Conservation (phyloP, 306 rosid genomes). For the Echinosophora koreensis region DNA sequence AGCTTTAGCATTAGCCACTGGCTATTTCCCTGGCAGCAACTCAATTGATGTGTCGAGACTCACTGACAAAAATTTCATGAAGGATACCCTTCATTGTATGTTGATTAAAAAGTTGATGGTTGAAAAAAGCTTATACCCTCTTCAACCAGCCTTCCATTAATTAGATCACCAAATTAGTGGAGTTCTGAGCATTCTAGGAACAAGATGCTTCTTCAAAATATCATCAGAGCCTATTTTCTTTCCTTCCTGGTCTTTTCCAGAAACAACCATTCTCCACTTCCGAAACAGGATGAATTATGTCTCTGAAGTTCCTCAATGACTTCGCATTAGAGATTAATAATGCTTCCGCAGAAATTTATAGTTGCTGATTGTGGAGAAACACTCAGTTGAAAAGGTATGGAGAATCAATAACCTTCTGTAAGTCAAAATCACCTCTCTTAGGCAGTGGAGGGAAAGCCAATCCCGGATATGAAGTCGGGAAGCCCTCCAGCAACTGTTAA, state of each 20-base stretch:
- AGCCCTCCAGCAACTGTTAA: slow-evolving; percentile 73
- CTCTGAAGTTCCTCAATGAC: slow-evolving; percentile 30
- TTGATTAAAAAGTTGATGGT: slow-evolving; percentile 27
- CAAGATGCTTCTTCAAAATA: slow-evolving; percentile 21
- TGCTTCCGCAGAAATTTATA: slow-evolving; percentile 22
- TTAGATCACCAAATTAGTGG: background rate
- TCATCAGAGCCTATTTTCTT: slow-evolving; percentile 21
- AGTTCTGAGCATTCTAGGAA: slow-evolving; percentile 34
- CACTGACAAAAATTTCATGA: slow-evolving; percentile 43
- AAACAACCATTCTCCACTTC: slow-evolving; percentile 44
- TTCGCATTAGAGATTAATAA: slow-evolving; percentile 29
- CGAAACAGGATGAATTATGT: slow-evolving; percentile 39
- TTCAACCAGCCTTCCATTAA: slow-evolving; percentile 3
- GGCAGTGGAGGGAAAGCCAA: slow-evolving; percentile 77
- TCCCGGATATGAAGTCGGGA: slow-evolving; percentile 72
- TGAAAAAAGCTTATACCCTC: background rate
- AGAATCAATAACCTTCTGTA: slow-evolving; percentile 73
- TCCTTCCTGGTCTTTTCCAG: slow-evolving; percentile 36
- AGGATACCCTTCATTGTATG: slow-evolving; percentile 36
- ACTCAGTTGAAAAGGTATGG: slow-evolving; percentile 84
- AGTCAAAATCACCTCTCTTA: slow-evolving; percentile 76
- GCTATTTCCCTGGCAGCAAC: slow-evolving; percentile 41
- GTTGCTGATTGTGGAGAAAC: slow-evolving; percentile 13
- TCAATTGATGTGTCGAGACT: slow-evolving; percentile 33
- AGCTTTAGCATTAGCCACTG: slow-evolving; percentile 27